phyloP scores from a whole-genome alignment of 2,329 filamentous ascomycete species.

The Chaetoscypha palmicola region DNA sequence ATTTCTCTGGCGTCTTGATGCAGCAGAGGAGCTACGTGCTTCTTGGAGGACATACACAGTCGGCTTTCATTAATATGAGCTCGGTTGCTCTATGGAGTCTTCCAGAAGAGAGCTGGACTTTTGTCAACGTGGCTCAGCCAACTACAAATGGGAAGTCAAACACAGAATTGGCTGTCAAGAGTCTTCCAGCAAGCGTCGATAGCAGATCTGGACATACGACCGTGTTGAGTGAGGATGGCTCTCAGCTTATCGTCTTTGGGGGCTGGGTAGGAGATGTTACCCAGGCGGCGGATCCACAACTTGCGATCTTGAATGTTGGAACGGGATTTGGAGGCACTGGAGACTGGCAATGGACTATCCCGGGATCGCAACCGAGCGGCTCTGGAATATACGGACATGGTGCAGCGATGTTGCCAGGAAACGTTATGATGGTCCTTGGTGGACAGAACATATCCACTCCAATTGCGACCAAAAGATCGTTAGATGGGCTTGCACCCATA shows the following conservation, averaged over 20 bases:
- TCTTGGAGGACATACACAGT: constrained; percentile 75
- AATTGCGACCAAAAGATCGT: constrained; percentile 33
- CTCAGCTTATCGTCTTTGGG: constrained; percentile 70
- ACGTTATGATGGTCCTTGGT: constrained; percentile 62
- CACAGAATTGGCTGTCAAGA: constrained; percentile 50
- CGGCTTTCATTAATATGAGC: constrained; percentile 91
- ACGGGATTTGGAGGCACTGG: constrained; percentile 65
- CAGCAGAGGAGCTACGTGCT: constrained; percentile 75
- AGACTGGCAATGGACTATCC: constrained; percentile 65
- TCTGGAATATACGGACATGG: constrained; percentile 55
- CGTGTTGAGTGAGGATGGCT: constrained; percentile 71
- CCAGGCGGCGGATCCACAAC: constrained; percentile 72
- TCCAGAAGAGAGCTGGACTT: constrained; percentile 81
- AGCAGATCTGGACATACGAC: constrained; percentile 86
- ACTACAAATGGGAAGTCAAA: constrained; percentile 30
- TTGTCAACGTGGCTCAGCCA: constrained; percentile 56
- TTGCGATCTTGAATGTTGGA: constrained; percentile 70
- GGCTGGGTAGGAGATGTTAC: constrained; percentile 85
- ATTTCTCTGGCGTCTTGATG: constrained; percentile 55
- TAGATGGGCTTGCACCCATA: constrained; percentile 31
- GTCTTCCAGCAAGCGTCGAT: constrained; percentile 39
- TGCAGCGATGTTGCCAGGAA: constrained; percentile 55
- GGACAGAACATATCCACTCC: constrained; percentile 45
- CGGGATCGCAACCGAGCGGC: constrained; percentile 38
- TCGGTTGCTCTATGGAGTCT: constrained; percentile 81